These are phyloP conservation scores for Hemisphaericaspora lyxosophila DNA, from an alignment of 1,139 yeast genomes.

Conservation along the genomic window DNA sequence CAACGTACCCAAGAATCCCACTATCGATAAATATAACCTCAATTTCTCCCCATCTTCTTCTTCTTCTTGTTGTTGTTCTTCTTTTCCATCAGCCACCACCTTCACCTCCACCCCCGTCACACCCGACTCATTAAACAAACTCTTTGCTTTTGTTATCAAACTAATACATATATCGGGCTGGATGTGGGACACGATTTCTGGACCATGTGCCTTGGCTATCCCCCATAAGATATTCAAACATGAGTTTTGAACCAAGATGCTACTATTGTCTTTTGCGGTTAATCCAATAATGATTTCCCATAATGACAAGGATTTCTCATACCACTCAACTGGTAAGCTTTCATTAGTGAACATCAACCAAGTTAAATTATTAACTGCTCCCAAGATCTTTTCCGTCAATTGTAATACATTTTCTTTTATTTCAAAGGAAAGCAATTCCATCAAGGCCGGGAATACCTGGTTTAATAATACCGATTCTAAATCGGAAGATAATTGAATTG, in stretches of 20 bases:
- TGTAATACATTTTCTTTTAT: slow-evolving; percentile 24
- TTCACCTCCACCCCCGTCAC: no score
- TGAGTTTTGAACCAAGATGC: slow-evolving; percentile 34
- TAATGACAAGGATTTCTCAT: slow-evolving; percentile 25
- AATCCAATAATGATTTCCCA: slow-evolving; percentile 36
- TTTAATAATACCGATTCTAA: slow-evolving; percentile 28
- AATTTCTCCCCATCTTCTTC: slow-evolving; percentile 16
- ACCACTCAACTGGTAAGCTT: slow-evolving; percentile 40
- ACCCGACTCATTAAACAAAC: slow-evolving; percentile 9
- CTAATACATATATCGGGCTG: slow-evolving; percentile 24
- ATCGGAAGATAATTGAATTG: slow-evolving; percentile 23
- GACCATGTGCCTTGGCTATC: slow-evolving; percentile 45
- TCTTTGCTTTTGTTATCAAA: slow-evolving; percentile 23
- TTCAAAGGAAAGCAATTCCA: slow-evolving; percentile 37
- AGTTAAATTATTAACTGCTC: slow-evolving; percentile 67
- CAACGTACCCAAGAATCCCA: slow-evolving; percentile 56
- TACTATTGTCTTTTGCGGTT: slow-evolving; percentile 17
- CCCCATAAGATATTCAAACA: slow-evolving; percentile 66
- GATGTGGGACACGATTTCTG: slow-evolving; percentile 25
- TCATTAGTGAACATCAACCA: slow-evolving; percentile 50
- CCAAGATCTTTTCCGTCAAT: slow-evolving; percentile 54
- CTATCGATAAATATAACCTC: slow-evolving; percentile 29
- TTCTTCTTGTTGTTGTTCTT: no score
- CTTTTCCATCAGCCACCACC: no score
- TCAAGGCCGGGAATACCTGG: slow-evolving; percentile 39